Evolutionary conservation across 1,284 basidiomycete genomes (phyloP).

Genomic region (Fomitopsis betulina): DNA sequence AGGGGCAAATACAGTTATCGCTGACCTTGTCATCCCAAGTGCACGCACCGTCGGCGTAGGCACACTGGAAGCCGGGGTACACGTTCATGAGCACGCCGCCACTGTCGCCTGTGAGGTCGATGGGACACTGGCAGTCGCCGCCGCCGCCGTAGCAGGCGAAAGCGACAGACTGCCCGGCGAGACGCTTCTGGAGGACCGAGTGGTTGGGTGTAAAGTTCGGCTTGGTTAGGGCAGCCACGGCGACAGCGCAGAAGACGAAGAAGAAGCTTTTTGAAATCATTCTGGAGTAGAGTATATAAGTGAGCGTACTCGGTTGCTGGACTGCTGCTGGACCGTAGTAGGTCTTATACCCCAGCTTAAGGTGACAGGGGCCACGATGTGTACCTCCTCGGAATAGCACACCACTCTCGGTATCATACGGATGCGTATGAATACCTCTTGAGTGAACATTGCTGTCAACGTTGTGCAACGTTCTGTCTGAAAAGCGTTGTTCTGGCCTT

Average conservation of each 20-base stretch:
- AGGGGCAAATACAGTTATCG: too few species aligned
- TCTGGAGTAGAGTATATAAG: neutral
- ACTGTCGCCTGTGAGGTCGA: slow-evolving; percentile 5
- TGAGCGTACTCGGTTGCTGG: neutral
- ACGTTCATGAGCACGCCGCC: slow-evolving; percentile 13
- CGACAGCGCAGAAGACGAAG: neutral
- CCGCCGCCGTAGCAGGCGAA: slow-evolving; percentile 9
- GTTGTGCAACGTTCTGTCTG: neutral
- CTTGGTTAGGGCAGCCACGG: neutral
- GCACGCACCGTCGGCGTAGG: slow-evolving; percentile 12
- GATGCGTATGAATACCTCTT: neutral
- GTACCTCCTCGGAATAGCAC: neutral
- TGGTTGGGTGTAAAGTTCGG: neutral
- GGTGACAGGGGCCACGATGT: neutral
- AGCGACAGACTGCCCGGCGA: slow-evolving; percentile 5
- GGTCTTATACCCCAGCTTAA: neutral
- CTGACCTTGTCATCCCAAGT: slow-evolving; percentile 12
- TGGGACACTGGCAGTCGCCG: slow-evolving; percentile 11
- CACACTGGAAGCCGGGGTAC: slow-evolving; percentile 13
- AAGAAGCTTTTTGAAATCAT: neutral
- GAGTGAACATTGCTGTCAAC: neutral
- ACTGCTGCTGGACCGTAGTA: neutral
- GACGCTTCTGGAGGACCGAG: neutral
- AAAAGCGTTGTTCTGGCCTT: neutral
- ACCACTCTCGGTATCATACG: neutral